A percentile compares a stretch with the other conserved stretches of the same genome.
These are phyloP conservation scores for Cladosporium halotolerans DNA, from an alignment of 2,329 filamentous ascomycete genomes.

Conservation along the genomic window DNA sequence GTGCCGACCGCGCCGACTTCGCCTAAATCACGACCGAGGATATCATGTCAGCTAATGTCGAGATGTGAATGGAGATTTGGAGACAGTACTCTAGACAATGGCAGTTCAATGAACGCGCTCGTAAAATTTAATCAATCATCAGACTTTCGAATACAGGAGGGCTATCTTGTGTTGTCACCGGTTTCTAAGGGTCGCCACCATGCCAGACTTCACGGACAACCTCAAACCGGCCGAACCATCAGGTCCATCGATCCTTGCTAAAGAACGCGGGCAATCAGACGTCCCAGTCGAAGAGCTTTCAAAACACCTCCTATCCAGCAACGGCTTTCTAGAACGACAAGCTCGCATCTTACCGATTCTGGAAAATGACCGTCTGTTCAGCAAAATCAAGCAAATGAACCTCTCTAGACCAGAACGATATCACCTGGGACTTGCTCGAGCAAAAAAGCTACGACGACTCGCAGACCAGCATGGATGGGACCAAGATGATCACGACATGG, in stretches of 20 bases:
- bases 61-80: no score
- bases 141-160: no score
- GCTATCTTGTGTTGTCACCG: no score
- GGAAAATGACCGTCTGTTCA: constrained; percentile 43
- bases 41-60: background rate
- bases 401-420: constrained; percentile 47
- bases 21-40: constrained; percentile 9
- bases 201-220: constrained; percentile 46
- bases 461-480: constrained; percentile 43
- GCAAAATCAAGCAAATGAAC: constrained; percentile 46
- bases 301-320: constrained; percentile 39
- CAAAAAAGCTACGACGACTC: constrained; percentile 45
- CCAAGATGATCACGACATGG: constrained; percentile 46
- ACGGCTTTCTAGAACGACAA: constrained; percentile 46
- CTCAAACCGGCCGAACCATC: constrained; percentile 41
- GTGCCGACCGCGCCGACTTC: background rate
- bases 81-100: no score
- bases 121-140: no score
- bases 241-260: constrained; percentile 41
- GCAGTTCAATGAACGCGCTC: no score
- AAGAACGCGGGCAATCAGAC: constrained; percentile 41
- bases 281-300: constrained; percentile 41
- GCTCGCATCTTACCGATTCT: constrained; percentile 40
- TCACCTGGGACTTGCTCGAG: constrained; percentile 46
- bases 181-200: constrained; percentile 16